Percentiles rank a stretch among this genome's conserved stretches.
These are phyloP conservation scores for Talaromyces thailandensis DNA, from an alignment of 495 filamentous ascomycete species.

Conservation along the genomic window DNA sequence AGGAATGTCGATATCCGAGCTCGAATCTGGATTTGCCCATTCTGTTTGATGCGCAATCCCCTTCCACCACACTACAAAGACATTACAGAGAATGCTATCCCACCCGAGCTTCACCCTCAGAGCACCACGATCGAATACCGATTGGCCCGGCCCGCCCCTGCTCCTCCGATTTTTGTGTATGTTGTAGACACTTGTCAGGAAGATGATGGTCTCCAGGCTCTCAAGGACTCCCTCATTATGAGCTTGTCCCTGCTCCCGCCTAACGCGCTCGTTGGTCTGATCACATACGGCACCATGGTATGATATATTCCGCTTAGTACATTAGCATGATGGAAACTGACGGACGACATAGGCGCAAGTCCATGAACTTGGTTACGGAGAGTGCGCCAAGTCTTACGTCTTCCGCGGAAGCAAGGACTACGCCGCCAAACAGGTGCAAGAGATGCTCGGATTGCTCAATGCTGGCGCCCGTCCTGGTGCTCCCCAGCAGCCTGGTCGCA, in stretches of 20 bases:
- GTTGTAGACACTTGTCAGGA: slow-evolving; percentile 99
- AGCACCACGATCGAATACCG: slow-evolving; percentile 98
- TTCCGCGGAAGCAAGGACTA: slow-evolving; percentile 99
- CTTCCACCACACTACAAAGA: slow-evolving; percentile 98
- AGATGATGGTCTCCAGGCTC: slow-evolving; percentile 88
- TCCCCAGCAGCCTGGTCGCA: slow-evolving; percentile 71
- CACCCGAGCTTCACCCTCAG: slow-evolving; percentile 83
- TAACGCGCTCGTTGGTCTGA: slow-evolving; percentile 86
- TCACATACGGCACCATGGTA: slow-evolving; percentile 97
- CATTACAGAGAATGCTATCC: slow-evolving; percentile 89
- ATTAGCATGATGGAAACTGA: slow-evolving; percentile 19
- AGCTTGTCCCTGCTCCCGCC: slow-evolving; percentile 91
- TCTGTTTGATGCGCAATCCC: slow-evolving; percentile 91
- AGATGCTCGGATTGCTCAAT: slow-evolving; percentile 83
- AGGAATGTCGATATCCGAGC: slow-evolving; percentile 95
- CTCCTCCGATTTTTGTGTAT: slow-evolving; percentile 93
- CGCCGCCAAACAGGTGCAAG: slow-evolving; percentile 90
- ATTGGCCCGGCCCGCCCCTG: slow-evolving; percentile 83
- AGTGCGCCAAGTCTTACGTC: slow-evolving; percentile 99
- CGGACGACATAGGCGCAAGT: slow-evolving; percentile 66
- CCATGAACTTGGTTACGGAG: slow-evolving; percentile 95
- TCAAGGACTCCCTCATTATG: slow-evolving; percentile 96
- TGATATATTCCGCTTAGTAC: slow-evolving; percentile 4
- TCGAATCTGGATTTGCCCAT: slow-evolving; percentile 96
- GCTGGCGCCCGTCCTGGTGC: slow-evolving; percentile 67